Conservation (phyloP, 2,329 filamentous ascomycete species). For the Nemania sp. region DNA sequence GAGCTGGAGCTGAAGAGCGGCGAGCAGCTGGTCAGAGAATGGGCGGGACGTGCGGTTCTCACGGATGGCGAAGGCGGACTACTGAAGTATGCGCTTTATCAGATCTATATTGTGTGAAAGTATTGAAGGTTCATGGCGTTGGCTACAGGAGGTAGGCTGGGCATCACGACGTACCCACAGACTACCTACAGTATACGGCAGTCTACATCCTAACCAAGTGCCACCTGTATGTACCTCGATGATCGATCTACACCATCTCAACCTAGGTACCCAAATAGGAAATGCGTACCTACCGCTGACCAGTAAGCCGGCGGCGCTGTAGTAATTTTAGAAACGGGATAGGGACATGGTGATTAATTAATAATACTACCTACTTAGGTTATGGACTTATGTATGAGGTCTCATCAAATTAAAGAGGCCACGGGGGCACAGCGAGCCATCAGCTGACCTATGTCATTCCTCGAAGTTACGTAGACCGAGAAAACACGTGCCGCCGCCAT, state of each 20-base stretch:
- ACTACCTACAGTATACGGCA: no score
- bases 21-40: conserved; percentile 32
- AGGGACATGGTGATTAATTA: not conserved
- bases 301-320: not conserved
- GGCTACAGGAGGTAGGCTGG: no score
- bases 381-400: no score
- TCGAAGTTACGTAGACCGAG: conserved; percentile 5
- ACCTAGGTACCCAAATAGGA: no score
- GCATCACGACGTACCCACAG: no score
- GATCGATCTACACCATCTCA: no score
- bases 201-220: no score
- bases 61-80: conserved; percentile 28
- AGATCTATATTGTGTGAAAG: conserved; percentile 37
- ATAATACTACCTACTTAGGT: no score
- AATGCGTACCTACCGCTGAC: no score
- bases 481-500: no score
- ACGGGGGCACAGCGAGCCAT: conserved; percentile 13
- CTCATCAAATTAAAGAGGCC: not conserved
- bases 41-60: conserved; percentile 41
- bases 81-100: conserved; percentile 40
- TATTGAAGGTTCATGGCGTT: no score
- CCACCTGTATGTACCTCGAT: no score
- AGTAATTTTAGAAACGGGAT: not conserved
- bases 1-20: conserved; percentile 32
- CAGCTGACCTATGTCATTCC: conserved; percentile 27